Conservation (phyloP, 441 rosid species). For the Dalechampia spathulata region DNA sequence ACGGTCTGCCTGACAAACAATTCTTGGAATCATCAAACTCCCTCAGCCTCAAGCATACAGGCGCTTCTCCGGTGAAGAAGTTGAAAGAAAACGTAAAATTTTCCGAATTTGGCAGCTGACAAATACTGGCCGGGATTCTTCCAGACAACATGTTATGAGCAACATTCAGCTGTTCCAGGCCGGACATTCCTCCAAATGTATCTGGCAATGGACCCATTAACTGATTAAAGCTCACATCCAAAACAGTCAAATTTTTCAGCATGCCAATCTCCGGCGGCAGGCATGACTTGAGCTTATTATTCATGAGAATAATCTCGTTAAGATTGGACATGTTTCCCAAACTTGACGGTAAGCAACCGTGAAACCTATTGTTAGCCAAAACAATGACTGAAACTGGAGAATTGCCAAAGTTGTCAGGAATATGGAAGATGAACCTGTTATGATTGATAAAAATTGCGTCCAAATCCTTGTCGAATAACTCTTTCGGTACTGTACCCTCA, state of each 20-base stretch:
- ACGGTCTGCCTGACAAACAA: slow-evolving; percentile 64
- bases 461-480: slow-evolving; percentile 64
- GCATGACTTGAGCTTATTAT: slow-evolving; percentile 70
- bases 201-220: slow-evolving; percentile 72
- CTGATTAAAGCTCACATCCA: slow-evolving; percentile 70
- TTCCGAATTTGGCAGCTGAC: slow-evolving; percentile 57
- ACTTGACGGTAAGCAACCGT: slow-evolving; percentile 81
- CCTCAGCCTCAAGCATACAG: slow-evolving; percentile 48
- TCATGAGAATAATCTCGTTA: slow-evolving; percentile 71
- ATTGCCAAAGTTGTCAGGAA: slow-evolving; percentile 80
- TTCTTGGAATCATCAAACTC: slow-evolving; percentile 58
- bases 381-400: slow-evolving; percentile 93
- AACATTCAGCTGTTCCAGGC: slow-evolving; percentile 75
- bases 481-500: slow-evolving; percentile 76
- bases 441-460: slow-evolving; percentile 89
- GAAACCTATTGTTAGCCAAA: slow-evolving; percentile 73
- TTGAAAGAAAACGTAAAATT: slow-evolving; percentile 71
- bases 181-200: slow-evolving; percentile 50
- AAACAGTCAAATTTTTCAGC: slow-evolving; percentile 67
- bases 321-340: slow-evolving; percentile 81
- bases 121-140: slow-evolving; percentile 58
- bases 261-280: slow-evolving; percentile 63
- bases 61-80: slow-evolving; percentile 82
- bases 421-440: slow-evolving; percentile 73
- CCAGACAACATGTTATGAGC: slow-evolving; percentile 75